A percentile compares a stretch with the other conserved stretches of the same genome.
Evolutionary conservation across 2,329 filamentous ascomycete genomes (phyloP).

Genomic region (Colletotrichum australisinense): DNA sequence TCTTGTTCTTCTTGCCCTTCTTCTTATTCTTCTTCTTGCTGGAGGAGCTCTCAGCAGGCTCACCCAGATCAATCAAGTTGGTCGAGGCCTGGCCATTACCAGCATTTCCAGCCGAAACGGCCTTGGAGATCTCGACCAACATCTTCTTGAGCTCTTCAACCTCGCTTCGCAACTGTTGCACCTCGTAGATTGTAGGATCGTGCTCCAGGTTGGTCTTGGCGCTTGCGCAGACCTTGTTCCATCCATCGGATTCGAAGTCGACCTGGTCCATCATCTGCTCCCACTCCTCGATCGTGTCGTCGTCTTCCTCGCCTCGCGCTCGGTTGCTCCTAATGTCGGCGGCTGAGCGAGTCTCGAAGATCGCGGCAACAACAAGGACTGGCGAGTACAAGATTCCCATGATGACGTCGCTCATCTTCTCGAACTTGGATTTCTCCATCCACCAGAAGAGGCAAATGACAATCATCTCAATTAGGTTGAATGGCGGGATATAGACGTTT

Average conservation of each 20-base stretch:
- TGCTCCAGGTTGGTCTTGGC: slow-evolving; percentile 85
- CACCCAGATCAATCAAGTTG: slow-evolving; percentile 23
- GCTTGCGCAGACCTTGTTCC: slow-evolving; percentile 82
- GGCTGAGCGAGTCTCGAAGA: slow-evolving; percentile 75
- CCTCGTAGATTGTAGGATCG: slow-evolving; percentile 80
- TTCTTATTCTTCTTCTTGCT: slow-evolving; percentile 8
- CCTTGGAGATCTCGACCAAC: slow-evolving; percentile 46
- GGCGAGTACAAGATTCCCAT: slow-evolving; percentile 91
- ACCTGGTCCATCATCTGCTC: slow-evolving; percentile 80
- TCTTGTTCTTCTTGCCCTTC: slow-evolving; percentile 27
- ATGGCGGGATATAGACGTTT: slow-evolving; percentile 96
- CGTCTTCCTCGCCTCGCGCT: slow-evolving; percentile 84
- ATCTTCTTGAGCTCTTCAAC: slow-evolving; percentile 67
- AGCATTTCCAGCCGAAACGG: slow-evolving; percentile 29
- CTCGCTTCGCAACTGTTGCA: slow-evolving; percentile 68
- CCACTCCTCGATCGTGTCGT: slow-evolving; percentile 92
- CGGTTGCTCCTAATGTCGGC: slow-evolving; percentile 78
- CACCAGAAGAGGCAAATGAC: slow-evolving; percentile 89
- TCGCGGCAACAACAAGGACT: slow-evolving; percentile 81
- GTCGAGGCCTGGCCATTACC: slow-evolving; percentile 4
- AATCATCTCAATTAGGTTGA: slow-evolving; percentile 93
- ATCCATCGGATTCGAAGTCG: slow-evolving; percentile 86
- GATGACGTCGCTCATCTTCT: slow-evolving; percentile 86
- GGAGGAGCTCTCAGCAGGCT: not conserved
- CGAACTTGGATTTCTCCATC: slow-evolving; percentile 80